Percentiles rank a stretch among this genome's conserved stretches.
These are phyloP conservation scores for Globisporangium megalacanthum DNA, from an alignment of 352 stramenopile species.

Conservation along the genomic window DNA sequence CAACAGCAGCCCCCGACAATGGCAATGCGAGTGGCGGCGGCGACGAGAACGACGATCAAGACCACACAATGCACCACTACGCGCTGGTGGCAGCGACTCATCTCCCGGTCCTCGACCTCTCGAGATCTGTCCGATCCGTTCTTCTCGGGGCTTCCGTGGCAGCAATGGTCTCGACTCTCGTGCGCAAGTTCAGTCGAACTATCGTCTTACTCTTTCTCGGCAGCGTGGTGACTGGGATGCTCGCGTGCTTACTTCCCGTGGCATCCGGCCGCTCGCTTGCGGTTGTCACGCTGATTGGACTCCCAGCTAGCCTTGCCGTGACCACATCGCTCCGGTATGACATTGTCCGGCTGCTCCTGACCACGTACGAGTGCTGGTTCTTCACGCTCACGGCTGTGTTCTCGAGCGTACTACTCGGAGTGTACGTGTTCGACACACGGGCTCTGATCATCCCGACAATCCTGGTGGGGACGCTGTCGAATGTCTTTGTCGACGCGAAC, in stretches of 20 bases:
- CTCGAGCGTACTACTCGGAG: slow-evolving; percentile 11
- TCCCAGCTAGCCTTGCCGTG: background rate
- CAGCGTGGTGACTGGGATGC: background rate
- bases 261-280: background rate
- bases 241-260: background rate
- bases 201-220: background rate
- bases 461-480: slow-evolving; percentile 18
- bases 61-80: background rate
- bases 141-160: background rate
- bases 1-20: background rate
- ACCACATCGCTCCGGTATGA: slow-evolving; percentile 3
- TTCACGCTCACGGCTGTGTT: slow-evolving; percentile 18
- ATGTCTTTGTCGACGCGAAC: slow-evolving; percentile 25
- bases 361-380: slow-evolving; percentile 42
- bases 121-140: slow-evolving; percentile 3
- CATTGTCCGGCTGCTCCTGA: slow-evolving; percentile 1
- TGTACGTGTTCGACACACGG: slow-evolving; percentile 17
- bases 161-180: background rate
- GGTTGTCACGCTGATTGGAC: background rate
- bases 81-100: slow-evolving; percentile 1
- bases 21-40: background rate
- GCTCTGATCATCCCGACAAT: slow-evolving; percentile 5
- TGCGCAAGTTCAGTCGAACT: background rate
- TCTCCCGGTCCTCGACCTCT: slow-evolving; percentile 18
- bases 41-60: background rate